Evolutionary conservation across 2,329 filamentous ascomycete genomes (phyloP).

Genomic region (Colletotrichum sp.): DNA sequence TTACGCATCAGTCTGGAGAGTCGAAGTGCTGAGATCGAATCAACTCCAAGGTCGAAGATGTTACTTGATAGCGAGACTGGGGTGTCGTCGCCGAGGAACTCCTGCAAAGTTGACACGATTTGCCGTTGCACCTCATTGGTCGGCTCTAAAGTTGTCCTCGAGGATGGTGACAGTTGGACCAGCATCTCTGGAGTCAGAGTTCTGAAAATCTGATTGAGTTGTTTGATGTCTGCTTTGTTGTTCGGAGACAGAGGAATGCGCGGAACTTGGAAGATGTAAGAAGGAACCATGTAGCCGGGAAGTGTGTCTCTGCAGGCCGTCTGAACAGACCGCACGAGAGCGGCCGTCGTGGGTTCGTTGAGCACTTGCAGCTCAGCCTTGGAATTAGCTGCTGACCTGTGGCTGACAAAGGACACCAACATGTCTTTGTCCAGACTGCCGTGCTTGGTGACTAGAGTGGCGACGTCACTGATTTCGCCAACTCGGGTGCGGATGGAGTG

Average conservation of each 20-base stretch:
- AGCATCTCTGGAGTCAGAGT: slow-evolving; percentile 64
- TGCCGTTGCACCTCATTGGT: slow-evolving; percentile 41
- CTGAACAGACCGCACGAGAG: slow-evolving; percentile 29
- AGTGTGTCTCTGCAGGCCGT: slow-evolving; percentile 70
- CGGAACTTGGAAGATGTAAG: slow-evolving; percentile 75
- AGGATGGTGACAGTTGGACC: slow-evolving; percentile 51
- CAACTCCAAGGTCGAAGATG: slow-evolving; percentile 85
- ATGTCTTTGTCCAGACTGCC: slow-evolving; percentile 77
- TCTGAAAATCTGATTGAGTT: slow-evolving; percentile 69
- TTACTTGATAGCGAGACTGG: slow-evolving; percentile 61
- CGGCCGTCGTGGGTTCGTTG: not conserved
- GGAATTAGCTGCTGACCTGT: slow-evolving; percentile 12
- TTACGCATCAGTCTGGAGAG: slow-evolving; percentile 69
- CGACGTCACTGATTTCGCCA: slow-evolving; percentile 66
- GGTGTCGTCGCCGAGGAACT: slow-evolving; percentile 51
- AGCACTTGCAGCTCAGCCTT: slow-evolving; percentile 26
- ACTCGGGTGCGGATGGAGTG: slow-evolving; percentile 73
- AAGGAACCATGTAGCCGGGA: slow-evolving; percentile 89
- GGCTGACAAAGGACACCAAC: slow-evolving; percentile 76
- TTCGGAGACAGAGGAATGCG: slow-evolving; percentile 82
- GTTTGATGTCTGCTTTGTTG: slow-evolving; percentile 84
- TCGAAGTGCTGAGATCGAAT: slow-evolving; percentile 82
- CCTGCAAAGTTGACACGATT: slow-evolving; percentile 58
- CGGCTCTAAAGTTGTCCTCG: slow-evolving; percentile 23
- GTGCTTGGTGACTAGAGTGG: slow-evolving; percentile 76